Conservation (phyloP, 805 yeast genomes). For the Saturnispora quitensis region DNA sequence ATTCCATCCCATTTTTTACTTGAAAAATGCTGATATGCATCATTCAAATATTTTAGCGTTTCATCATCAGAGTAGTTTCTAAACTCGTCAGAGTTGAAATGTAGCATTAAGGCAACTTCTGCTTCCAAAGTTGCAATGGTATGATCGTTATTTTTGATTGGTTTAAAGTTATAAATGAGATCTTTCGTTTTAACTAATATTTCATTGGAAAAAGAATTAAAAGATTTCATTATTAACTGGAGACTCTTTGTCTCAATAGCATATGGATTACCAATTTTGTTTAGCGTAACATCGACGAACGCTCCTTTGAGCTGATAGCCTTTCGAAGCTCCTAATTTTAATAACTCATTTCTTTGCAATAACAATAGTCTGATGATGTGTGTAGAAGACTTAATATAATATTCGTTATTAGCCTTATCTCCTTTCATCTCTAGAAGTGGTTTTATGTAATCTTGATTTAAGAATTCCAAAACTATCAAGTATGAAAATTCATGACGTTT, state of each 20-base stretch:
- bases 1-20: slow-evolving; percentile 67
- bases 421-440: background rate
- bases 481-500: slow-evolving; percentile 34
- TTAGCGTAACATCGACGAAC: slow-evolving; percentile 9
- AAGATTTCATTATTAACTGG: slow-evolving; percentile 22
- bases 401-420: background rate
- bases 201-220: slow-evolving; percentile 29
- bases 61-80: slow-evolving; percentile 28
- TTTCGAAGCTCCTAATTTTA: slow-evolving; percentile 25
- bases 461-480: slow-evolving; percentile 34
- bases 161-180: slow-evolving; percentile 43
- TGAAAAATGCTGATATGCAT: slow-evolving; percentile 60
- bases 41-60: slow-evolving; percentile 55
- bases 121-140: slow-evolving; percentile 66
- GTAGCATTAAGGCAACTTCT: slow-evolving; percentile 61
- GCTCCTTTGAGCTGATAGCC: slow-evolving; percentile 28
- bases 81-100: slow-evolving; percentile 33
- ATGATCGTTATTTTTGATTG: slow-evolving; percentile 44
- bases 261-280: slow-evolving; percentile 1
- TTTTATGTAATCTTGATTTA: slow-evolving; percentile 8
- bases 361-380: slow-evolving; percentile 40
- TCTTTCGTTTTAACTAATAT: slow-evolving; percentile 48
- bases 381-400: background rate
- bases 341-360: slow-evolving; percentile 37
- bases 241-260: slow-evolving; percentile 14